Percentiles rank a stretch among this genome's conserved stretches.
Evolutionary conservation across 176 grass and related monocot species (phyloP).

Genomic region (Tuctoria greenei): DNA sequence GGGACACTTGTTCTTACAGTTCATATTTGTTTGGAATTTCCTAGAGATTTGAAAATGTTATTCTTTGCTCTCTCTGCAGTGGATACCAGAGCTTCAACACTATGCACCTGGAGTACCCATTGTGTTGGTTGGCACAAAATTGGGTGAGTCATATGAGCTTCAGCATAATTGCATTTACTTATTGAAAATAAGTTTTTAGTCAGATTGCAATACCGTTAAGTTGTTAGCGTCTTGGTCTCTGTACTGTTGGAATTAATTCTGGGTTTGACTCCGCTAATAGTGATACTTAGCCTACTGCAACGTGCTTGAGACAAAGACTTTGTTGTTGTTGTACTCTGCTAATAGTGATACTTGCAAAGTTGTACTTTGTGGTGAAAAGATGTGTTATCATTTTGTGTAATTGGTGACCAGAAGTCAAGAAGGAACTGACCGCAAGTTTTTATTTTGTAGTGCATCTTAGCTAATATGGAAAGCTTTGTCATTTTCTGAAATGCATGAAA

Average conservation of each 20-base stretch:
- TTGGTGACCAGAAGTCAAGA: slow-evolving; percentile 4
- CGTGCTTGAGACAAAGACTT: too few species aligned
- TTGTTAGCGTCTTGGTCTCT: slow-evolving; percentile 35
- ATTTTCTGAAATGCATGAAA: slow-evolving; percentile 1
- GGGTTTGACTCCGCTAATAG: slow-evolving; percentile 8
- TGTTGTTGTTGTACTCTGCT: too few species aligned
- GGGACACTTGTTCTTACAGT: background rate
- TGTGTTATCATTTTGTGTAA: background rate
- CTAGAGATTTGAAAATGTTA: background rate
- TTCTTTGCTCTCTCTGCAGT: slow-evolving; percentile 54
- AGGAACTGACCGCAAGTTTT: background rate
- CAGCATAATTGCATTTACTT: slow-evolving; percentile 21
- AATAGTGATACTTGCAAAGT: slow-evolving; percentile 2
- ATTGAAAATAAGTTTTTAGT: slow-evolving; percentile 12
- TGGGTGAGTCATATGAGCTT: slow-evolving; percentile 62
- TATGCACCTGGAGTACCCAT: slow-evolving; percentile 91
- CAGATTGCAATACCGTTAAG: slow-evolving; percentile 22
- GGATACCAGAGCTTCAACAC: slow-evolving; percentile 98
- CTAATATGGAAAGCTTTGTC: slow-evolving; percentile 16
- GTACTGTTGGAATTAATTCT: slow-evolving; percentile 29
- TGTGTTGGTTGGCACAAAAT: slow-evolving; percentile 95
- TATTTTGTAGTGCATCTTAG: background rate
- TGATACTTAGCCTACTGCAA: too few species aligned
- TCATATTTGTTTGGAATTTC: slow-evolving; percentile 3
- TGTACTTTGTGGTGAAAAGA: background rate